Percentiles rank a stretch among this genome's conserved stretches.
Conservation (phyloP, 2,329 filamentous ascomycete genomes). For the Phoma sp. region DNA sequence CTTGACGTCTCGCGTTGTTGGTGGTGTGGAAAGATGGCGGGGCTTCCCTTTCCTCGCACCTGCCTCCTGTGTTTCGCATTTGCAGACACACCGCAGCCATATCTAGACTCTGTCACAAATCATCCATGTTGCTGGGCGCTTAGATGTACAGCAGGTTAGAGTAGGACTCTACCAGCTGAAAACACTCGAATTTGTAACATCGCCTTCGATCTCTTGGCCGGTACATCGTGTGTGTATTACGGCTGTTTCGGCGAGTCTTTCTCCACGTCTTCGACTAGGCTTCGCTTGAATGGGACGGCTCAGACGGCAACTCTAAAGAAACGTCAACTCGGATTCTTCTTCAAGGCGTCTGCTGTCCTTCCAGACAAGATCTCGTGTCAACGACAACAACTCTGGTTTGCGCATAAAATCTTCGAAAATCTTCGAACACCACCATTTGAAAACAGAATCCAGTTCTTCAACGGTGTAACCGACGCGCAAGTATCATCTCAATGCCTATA, state of each 20-base stretch:
- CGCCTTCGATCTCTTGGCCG: not conserved
- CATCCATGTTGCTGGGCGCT: no score
- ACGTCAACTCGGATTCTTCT: not conserved
- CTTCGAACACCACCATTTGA: no score
- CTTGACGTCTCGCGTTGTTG: not conserved
- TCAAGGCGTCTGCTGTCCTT: not conserved
- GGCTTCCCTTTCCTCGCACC: not conserved
- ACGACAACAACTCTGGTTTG: not conserved
- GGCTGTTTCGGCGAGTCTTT: slow-evolving; percentile 3
- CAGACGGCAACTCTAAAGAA: slow-evolving; percentile 16
- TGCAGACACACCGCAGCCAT: no score
- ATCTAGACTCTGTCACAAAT: no score
- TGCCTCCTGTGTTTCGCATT: not conserved
- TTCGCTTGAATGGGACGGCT: slow-evolving; percentile 7
- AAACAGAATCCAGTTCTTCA: no score
- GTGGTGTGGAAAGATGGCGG: no score
- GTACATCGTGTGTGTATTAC: not conserved
- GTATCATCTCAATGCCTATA: no score
- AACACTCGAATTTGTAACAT: no score
- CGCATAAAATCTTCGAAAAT: not conserved
- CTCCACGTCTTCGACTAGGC: slow-evolving; percentile 2
- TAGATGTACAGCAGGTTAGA: no score
- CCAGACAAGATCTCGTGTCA: not conserved
- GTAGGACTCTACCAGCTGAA: no score
- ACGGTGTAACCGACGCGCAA: no score